Conservation (phyloP, 495 filamentous ascomycete genomes). For the Cenococcum geophilum region DNA sequence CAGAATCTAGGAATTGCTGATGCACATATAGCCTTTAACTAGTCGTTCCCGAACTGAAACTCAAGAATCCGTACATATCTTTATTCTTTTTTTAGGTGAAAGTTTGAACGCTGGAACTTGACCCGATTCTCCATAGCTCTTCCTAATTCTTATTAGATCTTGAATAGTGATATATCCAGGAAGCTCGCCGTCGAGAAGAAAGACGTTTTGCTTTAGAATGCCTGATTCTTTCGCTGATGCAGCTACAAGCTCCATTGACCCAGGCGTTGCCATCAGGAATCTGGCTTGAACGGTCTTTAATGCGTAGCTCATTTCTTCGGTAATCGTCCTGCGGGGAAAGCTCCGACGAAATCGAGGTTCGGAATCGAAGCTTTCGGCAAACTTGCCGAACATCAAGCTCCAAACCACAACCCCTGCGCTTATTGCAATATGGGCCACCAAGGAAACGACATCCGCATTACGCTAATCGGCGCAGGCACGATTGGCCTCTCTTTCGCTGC, state of each 20-base stretch:
- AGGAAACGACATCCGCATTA: slow-evolving; percentile 35
- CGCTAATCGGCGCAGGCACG: slow-evolving; percentile 52
- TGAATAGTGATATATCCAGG: slow-evolving; percentile 47
- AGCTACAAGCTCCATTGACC: slow-evolving; percentile 46
- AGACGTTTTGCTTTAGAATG: slow-evolving; percentile 45
- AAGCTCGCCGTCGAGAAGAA: slow-evolving; percentile 50
- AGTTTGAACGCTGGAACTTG: slow-evolving; percentile 45
- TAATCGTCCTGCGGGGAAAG: slow-evolving; percentile 21
- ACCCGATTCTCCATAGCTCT: slow-evolving; percentile 31
- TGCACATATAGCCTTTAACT: slow-evolving; percentile 41
- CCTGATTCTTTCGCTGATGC: slow-evolving; percentile 50
- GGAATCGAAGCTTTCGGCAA: slow-evolving; percentile 6
- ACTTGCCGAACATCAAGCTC: neutral
- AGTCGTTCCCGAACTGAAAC: slow-evolving; percentile 52
- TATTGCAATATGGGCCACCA: neutral
- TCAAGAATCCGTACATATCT: slow-evolving; percentile 52
- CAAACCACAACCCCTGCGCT: neutral
- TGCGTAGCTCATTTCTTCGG: slow-evolving; percentile 59
- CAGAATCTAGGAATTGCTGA: neutral
- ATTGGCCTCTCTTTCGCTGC: slow-evolving; percentile 57
- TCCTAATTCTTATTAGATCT: slow-evolving; percentile 46
- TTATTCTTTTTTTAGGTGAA: slow-evolving; percentile 47
- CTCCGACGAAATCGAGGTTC: neutral
- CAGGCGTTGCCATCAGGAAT: slow-evolving; percentile 51
- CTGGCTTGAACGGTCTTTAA: slow-evolving; percentile 49